These are phyloP conservation scores for Spergularia marina DNA, from an alignment of 148 eudicot genomes.

Conservation along the genomic window DNA sequence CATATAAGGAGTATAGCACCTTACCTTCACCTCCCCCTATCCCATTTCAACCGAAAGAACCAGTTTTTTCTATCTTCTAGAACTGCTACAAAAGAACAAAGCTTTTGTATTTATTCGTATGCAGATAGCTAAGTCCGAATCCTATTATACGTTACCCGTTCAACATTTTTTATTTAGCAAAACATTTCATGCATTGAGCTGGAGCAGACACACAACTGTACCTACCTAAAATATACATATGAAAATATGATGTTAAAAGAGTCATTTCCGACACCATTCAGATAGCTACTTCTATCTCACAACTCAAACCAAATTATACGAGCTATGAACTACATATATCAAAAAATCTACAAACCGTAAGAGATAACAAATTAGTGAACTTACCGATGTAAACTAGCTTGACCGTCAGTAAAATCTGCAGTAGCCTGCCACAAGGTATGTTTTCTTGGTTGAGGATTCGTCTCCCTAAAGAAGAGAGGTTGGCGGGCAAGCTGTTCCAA, in stretches of 20 bases:
- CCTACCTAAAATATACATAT: neutral
- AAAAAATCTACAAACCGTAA: neutral
- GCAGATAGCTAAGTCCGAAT: neutral
- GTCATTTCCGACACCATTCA: neutral
- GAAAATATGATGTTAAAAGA: neutral
- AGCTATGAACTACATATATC: neutral
- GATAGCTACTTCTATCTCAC: neutral
- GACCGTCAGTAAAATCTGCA: constrained; percentile 81
- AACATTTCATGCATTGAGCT: too few species aligned
- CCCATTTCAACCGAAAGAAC: neutral
- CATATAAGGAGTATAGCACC: neutral
- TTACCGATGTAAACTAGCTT: constrained; percentile 66
- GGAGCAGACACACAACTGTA: too few species aligned
- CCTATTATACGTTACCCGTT: too few species aligned
- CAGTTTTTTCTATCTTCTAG: neutral
- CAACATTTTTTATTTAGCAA: neutral
- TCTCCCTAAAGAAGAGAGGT: constrained; percentile 84
- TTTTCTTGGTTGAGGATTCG: constrained; percentile 89
- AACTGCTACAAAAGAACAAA: neutral
- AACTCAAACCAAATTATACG: neutral
- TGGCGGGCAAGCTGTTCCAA: constrained; percentile 60
- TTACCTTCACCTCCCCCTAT: neutral
- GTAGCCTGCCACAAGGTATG: constrained; percentile 85
- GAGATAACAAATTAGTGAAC: neutral
- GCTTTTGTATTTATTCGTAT: neutral